Conservation (phyloP, 2,329 filamentous ascomycete species). For the Scorias spongiosa region DNA sequence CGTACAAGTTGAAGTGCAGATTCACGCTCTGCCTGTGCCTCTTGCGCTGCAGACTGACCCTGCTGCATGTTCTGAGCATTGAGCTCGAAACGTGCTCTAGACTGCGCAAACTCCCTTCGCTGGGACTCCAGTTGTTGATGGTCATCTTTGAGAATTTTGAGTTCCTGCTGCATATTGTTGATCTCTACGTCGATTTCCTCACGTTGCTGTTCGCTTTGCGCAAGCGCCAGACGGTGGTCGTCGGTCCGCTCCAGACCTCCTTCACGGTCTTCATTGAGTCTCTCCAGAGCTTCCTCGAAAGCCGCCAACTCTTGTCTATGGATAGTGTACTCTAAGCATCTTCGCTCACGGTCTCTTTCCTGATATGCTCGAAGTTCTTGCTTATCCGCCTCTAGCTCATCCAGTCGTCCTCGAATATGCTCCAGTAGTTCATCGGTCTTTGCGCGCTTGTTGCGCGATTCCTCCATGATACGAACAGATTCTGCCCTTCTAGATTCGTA, state of each 20-base stretch:
- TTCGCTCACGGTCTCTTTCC: slow-evolving; percentile 81
- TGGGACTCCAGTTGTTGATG: slow-evolving; percentile 81
- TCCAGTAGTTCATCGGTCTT: slow-evolving; percentile 89
- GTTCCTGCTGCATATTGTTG: slow-evolving; percentile 61
- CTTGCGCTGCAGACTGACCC: slow-evolving; percentile 62
- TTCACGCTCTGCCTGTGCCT: slow-evolving; percentile 55
- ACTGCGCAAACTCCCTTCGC: slow-evolving; percentile 63
- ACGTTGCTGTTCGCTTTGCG: slow-evolving; percentile 65
- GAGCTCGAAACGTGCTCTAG: slow-evolving; percentile 72
- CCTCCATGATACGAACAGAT: slow-evolving; percentile 90
- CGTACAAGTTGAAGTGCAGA: slow-evolving; percentile 58
- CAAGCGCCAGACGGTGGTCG: slow-evolving; percentile 60
- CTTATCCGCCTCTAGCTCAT: slow-evolving; percentile 90
- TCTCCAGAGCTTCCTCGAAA: slow-evolving; percentile 61
- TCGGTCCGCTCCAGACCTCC: slow-evolving; percentile 75
- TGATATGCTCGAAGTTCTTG: slow-evolving; percentile 89
- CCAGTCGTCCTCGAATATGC: slow-evolving; percentile 80
- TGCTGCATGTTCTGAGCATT: slow-evolving; percentile 71
- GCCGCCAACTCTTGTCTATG: slow-evolving; percentile 78
- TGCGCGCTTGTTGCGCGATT: slow-evolving; percentile 83
- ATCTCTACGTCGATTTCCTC: slow-evolving; percentile 64
- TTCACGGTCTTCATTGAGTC: slow-evolving; percentile 67
- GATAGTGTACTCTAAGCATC: slow-evolving; percentile 88
- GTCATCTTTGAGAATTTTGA: slow-evolving; percentile 74
- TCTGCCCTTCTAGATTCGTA: slow-evolving; percentile 87